Evolutionary conservation across 441 rosid genomes (phyloP), one percentile per base, ranked within the genome.

Genomic region (Syzygium syzygioides): DNA sequence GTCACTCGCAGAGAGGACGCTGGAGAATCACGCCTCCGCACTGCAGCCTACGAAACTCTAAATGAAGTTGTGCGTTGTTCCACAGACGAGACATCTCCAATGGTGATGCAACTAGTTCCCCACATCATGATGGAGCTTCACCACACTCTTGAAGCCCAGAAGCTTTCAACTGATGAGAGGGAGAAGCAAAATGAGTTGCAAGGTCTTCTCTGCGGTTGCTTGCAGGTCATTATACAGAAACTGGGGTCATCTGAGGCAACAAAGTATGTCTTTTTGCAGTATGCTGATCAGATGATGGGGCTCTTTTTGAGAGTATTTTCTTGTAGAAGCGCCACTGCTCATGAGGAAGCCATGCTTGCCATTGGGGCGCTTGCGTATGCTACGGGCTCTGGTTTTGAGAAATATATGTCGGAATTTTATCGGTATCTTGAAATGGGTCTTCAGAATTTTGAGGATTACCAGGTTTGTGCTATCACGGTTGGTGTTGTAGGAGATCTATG

Each of bases 281-380:
- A 93, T 55, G 97, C 96, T 32, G 98, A 98, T 91, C 94, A 96
- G 91, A 98, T 98, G 91, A 98, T 98, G 99, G 45, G 94, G 79
- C 89, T 97, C 86, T 95, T 97, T 92, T 96, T 98, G 59, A 93
- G 93, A 92, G 99, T 98, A 86, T 94, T 98, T 91, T 95, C 95
- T 86, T 96, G 98, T 88, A 95, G 94, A 90, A 96, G 97, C 90
- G 96, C 99, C 90, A 97, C 98, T n/a, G 98, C 96, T 86, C 99
- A 96, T n/a, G 98, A 97, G 92, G 99, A 97, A 93, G 99, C 98
- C 83, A 96, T 98, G 98, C 98, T 98, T 76, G 99, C 99, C 53
- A 96, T 98, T 20, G 99, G 99, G 88, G 97, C 99, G 14, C 95
- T 98, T 76, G 99, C 99, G 79, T 95, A 96, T 90, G 99, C 97